Conservation (phyloP, 2,329 filamentous ascomycete genomes). For the Fusarium siculi region DNA sequence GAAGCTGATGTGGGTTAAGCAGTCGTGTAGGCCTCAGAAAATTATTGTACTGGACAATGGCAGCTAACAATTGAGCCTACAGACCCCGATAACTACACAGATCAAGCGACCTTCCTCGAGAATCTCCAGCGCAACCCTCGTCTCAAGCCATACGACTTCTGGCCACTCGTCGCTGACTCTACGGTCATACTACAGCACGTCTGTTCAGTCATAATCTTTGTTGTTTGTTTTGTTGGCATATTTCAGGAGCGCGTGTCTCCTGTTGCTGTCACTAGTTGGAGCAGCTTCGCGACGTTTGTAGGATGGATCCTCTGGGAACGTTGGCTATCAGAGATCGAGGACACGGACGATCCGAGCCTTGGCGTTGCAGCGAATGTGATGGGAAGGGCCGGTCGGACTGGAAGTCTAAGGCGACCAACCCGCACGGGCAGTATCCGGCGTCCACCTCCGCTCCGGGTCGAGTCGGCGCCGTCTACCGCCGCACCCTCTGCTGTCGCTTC, state of each 20-base stretch:
- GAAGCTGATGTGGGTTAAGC: conserved; percentile 98
- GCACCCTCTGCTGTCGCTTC: conserved; percentile 43
- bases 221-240: conserved; percentile 93
- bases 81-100: conserved; percentile 99
- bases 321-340: conserved; percentile 82
- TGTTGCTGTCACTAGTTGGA: conserved; percentile 87
- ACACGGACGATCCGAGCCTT: conserved; percentile 54
- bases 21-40: conserved; percentile 72
- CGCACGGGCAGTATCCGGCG: conserved; percentile 53
- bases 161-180: conserved; percentile 93
- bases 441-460: conserved; percentile 45
- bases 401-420: conserved; percentile 48
- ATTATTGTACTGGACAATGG: background rate
- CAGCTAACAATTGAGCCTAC: conserved; percentile 8
- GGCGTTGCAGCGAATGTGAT: conserved; percentile 50
- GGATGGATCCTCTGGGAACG: conserved; percentile 93
- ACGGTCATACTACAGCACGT: conserved; percentile 98
- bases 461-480: conserved; percentile 42
- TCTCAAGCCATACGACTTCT: conserved; percentile 96
- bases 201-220: conserved; percentile 92
- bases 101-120: conserved; percentile 95
- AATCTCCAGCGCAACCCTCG: conserved; percentile 94
- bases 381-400: conserved; percentile 50
- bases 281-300: conserved; percentile 82
- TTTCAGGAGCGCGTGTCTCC: conserved; percentile 88